phyloP scores from a whole-genome alignment of 345 rosid genomes.

The Excoecaria cochinchinensis region DNA sequence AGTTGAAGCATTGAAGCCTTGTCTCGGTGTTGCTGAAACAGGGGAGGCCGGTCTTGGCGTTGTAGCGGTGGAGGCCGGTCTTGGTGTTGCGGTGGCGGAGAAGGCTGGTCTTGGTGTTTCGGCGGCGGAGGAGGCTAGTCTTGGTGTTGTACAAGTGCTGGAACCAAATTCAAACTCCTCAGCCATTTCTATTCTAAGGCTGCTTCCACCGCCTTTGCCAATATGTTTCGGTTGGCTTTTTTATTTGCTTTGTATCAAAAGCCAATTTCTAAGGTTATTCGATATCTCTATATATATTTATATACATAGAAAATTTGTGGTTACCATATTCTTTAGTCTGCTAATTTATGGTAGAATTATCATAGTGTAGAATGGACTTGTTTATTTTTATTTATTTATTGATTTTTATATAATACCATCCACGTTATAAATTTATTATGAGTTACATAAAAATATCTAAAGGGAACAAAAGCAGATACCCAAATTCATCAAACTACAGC shows the following conservation, averaged over 20 bases:
- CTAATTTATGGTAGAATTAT: not conserved
- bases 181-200: slow-evolving; percentile 8
- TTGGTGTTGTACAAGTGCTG: slow-evolving; percentile 4
- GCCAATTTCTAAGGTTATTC: not conserved
- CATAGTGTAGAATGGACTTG: not conserved
- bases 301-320: not conserved
- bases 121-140: slow-evolving; percentile 33
- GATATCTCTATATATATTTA: not conserved
- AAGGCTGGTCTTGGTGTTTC: not conserved
- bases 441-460: not conserved
- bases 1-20: slow-evolving; percentile 15
- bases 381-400: not conserved
- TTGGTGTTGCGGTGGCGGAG: slow-evolving; percentile 30
- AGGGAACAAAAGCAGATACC: not conserved
- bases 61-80: slow-evolving; percentile 7
- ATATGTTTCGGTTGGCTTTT: not conserved
- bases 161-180: not conserved
- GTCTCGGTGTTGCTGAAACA: slow-evolving; percentile 31
- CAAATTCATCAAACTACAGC: slow-evolving; percentile 1
- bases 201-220: not conserved
- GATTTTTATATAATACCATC: not conserved
- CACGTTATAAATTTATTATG: not conserved
- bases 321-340: not conserved
- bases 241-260: not conserved
- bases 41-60: slow-evolving; percentile 30